These are phyloP conservation scores for Fusarium humuli DNA, from an alignment of 2,329 filamentous ascomycete species.

Conservation along the genomic window DNA sequence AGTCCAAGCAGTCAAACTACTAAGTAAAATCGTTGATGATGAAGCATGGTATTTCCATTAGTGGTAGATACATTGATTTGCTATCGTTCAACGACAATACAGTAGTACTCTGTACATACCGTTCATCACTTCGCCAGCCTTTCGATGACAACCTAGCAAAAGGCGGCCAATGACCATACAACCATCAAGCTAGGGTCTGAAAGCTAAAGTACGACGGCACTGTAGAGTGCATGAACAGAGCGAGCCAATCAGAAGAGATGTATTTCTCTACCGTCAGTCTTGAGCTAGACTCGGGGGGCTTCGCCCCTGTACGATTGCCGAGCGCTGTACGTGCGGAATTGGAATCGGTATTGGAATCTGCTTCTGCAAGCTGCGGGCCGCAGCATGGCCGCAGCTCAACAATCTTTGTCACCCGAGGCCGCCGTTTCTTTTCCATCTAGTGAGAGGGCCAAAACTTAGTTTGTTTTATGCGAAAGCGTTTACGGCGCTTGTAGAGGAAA, in stretches of 20 bases:
- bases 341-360: not conserved
- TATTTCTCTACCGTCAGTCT: constrained; percentile 39
- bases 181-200: constrained; percentile 5
- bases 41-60: not conserved
- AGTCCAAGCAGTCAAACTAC: not conserved
- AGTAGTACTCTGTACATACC: not conserved
- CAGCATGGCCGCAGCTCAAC: constrained; percentile 11
- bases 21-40: not conserved
- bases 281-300: constrained; percentile 38
- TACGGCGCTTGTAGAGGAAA: not conserved
- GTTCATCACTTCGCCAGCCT: not conserved
- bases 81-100: not conserved
- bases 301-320: constrained; percentile 8
- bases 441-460: not conserved
- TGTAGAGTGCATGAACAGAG: not conserved
- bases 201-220: constrained; percentile 8
- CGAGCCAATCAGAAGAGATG: constrained; percentile 33
- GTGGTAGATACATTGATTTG: not conserved
- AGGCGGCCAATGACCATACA: constrained; percentile 7
- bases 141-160: not conserved
- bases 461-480: not conserved
- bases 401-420: not conserved
- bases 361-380: constrained; percentile 23
- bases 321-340: constrained; percentile 3
- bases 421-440: not conserved